Base-by-base conservation (phyloP, 192 early-diverging fungal species). In the Coemansia sp. region DNA sequence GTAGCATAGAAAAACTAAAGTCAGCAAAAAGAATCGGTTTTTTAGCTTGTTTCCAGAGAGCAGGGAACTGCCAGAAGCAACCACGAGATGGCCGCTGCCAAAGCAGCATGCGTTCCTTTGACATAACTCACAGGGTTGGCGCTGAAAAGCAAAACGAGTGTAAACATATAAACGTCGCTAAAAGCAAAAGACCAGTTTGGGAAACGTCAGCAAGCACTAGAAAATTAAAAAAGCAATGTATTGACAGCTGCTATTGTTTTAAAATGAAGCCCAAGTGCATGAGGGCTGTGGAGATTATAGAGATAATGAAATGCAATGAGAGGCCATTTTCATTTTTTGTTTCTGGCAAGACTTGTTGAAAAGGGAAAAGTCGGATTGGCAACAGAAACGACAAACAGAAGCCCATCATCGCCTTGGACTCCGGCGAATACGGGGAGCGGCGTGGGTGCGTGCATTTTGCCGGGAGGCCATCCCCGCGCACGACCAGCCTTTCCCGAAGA, bases 401-500 rank as follows among this genome's bases (percentile, higher is more conserved):
- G 44, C 44, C 2, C 13, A 12, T 45, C 44, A 9, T 45, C 13
- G 44, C 8, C 7, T 53, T 53, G 16, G 51, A n/a, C 17, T 16
- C 56, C n/a, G 10, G 56, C 7, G 55, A 56, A 56, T 56, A 19
- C 7, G 3, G 55, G 38, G 32, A 37, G 55, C 55, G 25, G 25
- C 7, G n/a, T 50, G 25, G 8, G 57, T 59, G 13, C 25, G 57
- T 59, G 57, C 57, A 59, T 59, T 59, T 59, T 59, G 39, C 57
- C 57, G 57, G 25, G 38, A 59, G 11, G 51, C 51, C 51, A 45
- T 53, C 51, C n/a, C 51, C 51, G 13, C 44, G 44, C 44, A 14
- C 44, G 20, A 22, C 57, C 57, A 59, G 38, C 12, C 20, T 41
- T 59, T 38, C 57, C 57, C 8, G 32, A 59, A 59, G 57, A 59